Conservation (phyloP, 805 yeast species). For the Jamesozyma rosinii region DNA sequence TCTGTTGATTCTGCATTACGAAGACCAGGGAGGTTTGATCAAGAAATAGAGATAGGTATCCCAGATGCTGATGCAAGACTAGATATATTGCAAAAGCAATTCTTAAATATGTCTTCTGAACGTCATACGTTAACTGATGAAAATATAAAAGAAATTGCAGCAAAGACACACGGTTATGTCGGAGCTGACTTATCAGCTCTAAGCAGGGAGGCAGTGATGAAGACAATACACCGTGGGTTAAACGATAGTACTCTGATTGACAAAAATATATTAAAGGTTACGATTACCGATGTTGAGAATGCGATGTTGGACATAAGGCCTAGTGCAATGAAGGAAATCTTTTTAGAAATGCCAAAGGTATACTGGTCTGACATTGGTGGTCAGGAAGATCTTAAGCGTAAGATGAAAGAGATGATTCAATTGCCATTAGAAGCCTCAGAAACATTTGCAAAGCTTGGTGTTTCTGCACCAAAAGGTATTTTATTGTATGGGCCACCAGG, state of each 20-base stretch:
- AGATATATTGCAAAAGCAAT: constrained; percentile 60
- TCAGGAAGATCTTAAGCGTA: constrained; percentile 70
- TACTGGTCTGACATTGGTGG: constrained; percentile 96
- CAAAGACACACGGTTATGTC: constrained; percentile 90
- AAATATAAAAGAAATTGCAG: constrained; percentile 55
- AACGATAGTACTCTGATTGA: constrained; percentile 14
- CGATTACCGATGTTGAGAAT: constrained; percentile 48
- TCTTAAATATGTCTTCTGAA: constrained; percentile 35
- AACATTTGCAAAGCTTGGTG: constrained; percentile 67
- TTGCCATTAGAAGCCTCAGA: constrained; percentile 79
- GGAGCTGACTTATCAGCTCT: constrained; percentile 92
- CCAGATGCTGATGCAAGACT: constrained; percentile 78
- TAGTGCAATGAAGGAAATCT: constrained; percentile 93
- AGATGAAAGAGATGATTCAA: constrained; percentile 83
- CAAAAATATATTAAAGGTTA: constrained; percentile 38
- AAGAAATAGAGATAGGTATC: constrained; percentile 81
- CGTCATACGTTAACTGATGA: constrained; percentile 45
- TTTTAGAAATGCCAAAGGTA: constrained; percentile 88
- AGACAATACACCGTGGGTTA: constrained; percentile 59
- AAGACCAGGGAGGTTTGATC: constrained; percentile 83
- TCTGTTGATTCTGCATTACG: constrained; percentile 62
- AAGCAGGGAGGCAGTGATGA: constrained; percentile 81
- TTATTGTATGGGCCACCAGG: constrained; percentile 97
- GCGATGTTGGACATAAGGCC: constrained; percentile 82
- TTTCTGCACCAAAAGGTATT: constrained; percentile 87